Percentiles rank a stretch among this genome's conserved stretches.
Evolutionary conservation across 1,284 basidiomycete species (phyloP).

Genomic region (Boletus hoseneyae): DNA sequence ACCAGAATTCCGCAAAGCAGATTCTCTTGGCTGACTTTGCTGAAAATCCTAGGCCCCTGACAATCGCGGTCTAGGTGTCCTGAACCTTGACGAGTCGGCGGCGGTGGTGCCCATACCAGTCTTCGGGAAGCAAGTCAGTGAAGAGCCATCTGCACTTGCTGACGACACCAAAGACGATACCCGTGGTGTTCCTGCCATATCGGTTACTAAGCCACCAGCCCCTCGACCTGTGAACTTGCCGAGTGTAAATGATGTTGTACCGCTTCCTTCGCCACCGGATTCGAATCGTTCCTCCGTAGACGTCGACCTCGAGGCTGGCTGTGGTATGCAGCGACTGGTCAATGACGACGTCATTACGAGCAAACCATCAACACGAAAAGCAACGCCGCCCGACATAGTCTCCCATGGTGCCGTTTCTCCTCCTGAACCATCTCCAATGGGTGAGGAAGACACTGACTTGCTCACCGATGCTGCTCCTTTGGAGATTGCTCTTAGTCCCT

Average conservation of each 20-base stretch:
- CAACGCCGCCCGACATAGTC: neutral
- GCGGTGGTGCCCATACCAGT: constrained; percentile 52
- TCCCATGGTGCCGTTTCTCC: constrained; percentile 9
- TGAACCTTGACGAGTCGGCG: constrained; percentile 39
- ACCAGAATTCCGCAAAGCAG: constrained; percentile 7
- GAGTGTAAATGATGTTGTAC: constrained; percentile 54
- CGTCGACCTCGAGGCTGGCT: constrained; percentile 60
- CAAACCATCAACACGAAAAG: constrained; percentile 8
- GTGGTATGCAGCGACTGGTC: constrained; percentile 37
- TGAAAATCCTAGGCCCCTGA: constrained; percentile 21
- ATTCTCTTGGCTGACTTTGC: constrained; percentile 13
- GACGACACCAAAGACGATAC: constrained; percentile 19
- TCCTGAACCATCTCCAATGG: constrained; percentile 16
- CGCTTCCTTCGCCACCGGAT: constrained; percentile 43
- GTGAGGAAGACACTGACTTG: constrained; percentile 41
- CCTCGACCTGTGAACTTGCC: constrained; percentile 65
- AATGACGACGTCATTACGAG: constrained; percentile 3
- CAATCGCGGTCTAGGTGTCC: constrained; percentile 38
- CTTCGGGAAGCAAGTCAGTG: constrained; percentile 33
- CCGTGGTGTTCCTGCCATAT: constrained; percentile 48
- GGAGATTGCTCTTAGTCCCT: constrained; percentile 26
- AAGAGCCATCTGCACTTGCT: constrained; percentile 32
- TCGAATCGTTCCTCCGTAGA: constrained; percentile 46
- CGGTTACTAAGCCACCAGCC: constrained; percentile 64
- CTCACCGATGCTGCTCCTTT: constrained; percentile 42